A percentile compares a stretch with the other conserved stretches of the same genome.
phyloP scores from a whole-genome alignment of 306 rosid genomes.

The Inga laurina region DNA sequence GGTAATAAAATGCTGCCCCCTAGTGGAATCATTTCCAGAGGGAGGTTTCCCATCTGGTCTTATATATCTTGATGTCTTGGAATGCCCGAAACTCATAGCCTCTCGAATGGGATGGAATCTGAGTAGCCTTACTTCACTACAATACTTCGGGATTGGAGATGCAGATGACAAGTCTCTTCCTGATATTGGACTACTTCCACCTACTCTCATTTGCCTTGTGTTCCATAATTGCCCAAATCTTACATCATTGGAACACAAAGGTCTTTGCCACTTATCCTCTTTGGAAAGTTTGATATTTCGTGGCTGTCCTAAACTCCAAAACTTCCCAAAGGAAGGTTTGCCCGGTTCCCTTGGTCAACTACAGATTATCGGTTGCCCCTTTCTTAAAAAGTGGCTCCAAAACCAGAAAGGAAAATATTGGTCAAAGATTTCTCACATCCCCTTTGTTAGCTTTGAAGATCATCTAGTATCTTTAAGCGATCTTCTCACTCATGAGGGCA shows the following conservation, averaged over 20 bases:
- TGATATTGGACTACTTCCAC: not conserved
- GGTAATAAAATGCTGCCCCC: not conserved
- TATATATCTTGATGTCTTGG: rapidly evolving
- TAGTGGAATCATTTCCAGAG: not conserved
- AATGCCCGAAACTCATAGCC: not conserved
- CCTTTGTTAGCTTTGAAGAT: not conserved
- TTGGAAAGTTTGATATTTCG: not conserved
- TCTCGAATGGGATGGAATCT: slow-evolving; percentile 6
- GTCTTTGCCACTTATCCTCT: not conserved
- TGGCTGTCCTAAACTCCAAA: not conserved
- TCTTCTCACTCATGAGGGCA: not conserved
- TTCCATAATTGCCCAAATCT: not conserved
- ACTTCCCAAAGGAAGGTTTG: not conserved
- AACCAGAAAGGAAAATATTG: not conserved
- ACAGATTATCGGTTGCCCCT: not conserved
- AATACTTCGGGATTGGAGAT: not conserved
- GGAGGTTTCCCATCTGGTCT: slow-evolving; percentile 14
- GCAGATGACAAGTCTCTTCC: not conserved
- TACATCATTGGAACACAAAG: not conserved
- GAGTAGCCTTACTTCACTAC: not conserved
- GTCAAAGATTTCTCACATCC: not conserved
- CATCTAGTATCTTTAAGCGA: not conserved
- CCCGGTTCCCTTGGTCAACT: not conserved
- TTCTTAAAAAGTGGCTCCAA: not conserved
- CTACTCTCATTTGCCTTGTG: not conserved